Evolutionary conservation across 163 green algal genomes (phyloP), one percentile per base, ranked within the genome.

Genomic region (Chlamydomonas reinhardtii): DNA sequence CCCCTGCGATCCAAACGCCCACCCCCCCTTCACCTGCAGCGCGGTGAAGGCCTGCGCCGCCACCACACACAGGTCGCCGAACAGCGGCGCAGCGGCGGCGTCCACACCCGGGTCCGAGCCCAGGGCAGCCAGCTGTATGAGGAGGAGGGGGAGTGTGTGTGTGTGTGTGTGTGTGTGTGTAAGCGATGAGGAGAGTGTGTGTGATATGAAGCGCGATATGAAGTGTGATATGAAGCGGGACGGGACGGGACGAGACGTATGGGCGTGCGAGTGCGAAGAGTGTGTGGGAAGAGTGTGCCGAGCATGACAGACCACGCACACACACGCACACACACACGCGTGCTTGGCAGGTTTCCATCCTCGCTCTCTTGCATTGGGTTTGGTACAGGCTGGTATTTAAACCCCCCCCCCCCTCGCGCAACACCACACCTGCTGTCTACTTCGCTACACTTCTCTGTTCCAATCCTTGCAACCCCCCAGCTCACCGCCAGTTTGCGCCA

Each of bases 31-130:
- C 29, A 84, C 61, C 61, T 88, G 83, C 39, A 91, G 73, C 52
- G 86, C 89, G 20, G 85, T 85, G 52, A 90, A 90, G 11, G 75
- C 81, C 81, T 90, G 89, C 34, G 76, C 95, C 27, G 84, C 34
- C 34, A 98, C 92, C 14, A 98, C 92, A 43, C 98, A 85, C 24
- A 94, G 62, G 84, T 98, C 92, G 2, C 96, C 96, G 65, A 98
- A 92, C 74, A 97, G 84, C 15, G 96, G 94, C 56, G 91, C 91
- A 22, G 84, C 68, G 27, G 87, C 81, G 11, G 76, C 74, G 20
- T 75, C 81, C 54, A 76, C 76, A 3, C 32, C 79, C 56, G 86
- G 64, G 65, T 72, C 69, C 4, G 29, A 52, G 54, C 79, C 54
- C 54, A 78, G 35, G 15, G 78, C 22, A 9, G n/a, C 39, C 12